These are phyloP conservation scores for Cryoendolithus antarcticus DNA, from an alignment of 2,329 filamentous ascomycete genomes.

Conservation along the genomic window DNA sequence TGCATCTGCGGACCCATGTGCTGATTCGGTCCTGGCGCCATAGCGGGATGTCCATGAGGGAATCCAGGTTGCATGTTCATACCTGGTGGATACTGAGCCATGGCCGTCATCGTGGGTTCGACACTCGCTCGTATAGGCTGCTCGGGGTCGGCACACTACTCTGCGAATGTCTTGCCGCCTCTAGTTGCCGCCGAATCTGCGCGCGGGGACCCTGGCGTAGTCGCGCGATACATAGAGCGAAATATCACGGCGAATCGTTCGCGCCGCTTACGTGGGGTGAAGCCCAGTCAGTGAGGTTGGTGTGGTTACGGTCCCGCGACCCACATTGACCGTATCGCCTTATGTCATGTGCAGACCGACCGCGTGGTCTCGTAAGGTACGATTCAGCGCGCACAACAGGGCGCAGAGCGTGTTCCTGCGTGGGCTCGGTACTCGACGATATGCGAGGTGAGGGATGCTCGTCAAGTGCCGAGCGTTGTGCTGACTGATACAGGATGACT, in stretches of 20 bases:
- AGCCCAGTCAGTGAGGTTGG: too few relatives aligned
- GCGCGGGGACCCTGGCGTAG: too few relatives aligned
- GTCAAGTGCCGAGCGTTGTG: neutral
- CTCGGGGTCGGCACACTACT: too few relatives aligned
- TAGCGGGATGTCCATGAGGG: slow-evolving; percentile 51
- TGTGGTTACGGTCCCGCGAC: too few relatives aligned
- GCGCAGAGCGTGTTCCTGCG: slow-evolving; percentile 24
- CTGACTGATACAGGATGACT: too few relatives aligned
- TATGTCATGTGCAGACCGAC: neutral
- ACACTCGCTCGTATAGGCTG: slow-evolving; percentile 5
- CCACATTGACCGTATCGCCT: neutral
- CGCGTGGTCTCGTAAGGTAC: too few relatives aligned
- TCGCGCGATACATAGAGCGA: too few relatives aligned
- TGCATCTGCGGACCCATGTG: slow-evolving; percentile 59
- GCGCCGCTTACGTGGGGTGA: too few relatives aligned
- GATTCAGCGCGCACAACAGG: slow-evolving; percentile 3
- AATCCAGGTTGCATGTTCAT: slow-evolving; percentile 57
- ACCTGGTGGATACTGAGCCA: slow-evolving; percentile 58
- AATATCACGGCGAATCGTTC: too few relatives aligned
- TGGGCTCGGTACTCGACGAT: slow-evolving; percentile 15
- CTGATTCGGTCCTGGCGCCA: slow-evolving; percentile 55
- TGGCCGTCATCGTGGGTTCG: slow-evolving; percentile 41
- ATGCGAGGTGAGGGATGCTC: neutral
- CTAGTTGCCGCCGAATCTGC: too few relatives aligned
- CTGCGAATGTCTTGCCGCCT: too few relatives aligned